phyloP scores from a whole-genome alignment of 805 yeast genomes.

The Nakazawaea ernobii region DNA sequence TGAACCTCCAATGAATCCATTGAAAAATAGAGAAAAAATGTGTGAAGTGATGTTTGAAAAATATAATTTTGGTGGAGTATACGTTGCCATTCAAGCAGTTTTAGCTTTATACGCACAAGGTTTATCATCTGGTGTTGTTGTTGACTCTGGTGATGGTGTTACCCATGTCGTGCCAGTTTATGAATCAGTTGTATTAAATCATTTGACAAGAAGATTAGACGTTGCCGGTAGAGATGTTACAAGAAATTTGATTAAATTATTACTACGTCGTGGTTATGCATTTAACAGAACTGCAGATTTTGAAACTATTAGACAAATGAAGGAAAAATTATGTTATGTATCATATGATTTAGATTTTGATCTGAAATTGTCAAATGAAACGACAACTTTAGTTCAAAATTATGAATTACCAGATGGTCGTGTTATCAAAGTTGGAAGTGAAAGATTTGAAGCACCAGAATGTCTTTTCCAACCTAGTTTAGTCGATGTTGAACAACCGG shows the following conservation, averaged over 20 bases:
- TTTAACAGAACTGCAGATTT: constrained; percentile 98
- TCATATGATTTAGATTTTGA: constrained; percentile 92
- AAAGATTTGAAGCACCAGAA: constrained; percentile 95
- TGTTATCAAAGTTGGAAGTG: constrained; percentile 88
- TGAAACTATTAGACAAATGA: constrained; percentile 96
- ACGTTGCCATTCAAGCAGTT: constrained; percentile 97
- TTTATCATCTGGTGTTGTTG: constrained; percentile 93
- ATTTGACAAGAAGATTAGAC: constrained; percentile 84
- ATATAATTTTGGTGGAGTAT: constrained; percentile 86
- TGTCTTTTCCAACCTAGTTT: constrained; percentile 93
- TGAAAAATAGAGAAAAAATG: constrained; percentile 86
- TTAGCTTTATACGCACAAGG: constrained; percentile 97
- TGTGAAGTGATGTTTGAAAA: constrained; percentile 90
- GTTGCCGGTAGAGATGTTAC: constrained; percentile 99
- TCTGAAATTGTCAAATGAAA: constrained; percentile 79
- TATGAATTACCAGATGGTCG: constrained; percentile 97
- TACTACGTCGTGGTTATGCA: constrained; percentile 94
- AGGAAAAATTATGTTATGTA: constrained; percentile 93
- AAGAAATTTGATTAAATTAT: constrained; percentile 84
- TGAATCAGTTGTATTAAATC: constrained; percentile 94
- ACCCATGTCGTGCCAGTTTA: constrained; percentile 98
- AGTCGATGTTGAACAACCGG: constrained; percentile 95
- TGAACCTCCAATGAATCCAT: constrained; percentile 97
- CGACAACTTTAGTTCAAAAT: constrained; percentile 88
- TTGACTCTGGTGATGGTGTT: constrained; percentile 98